Evolutionary conservation across 768 basidiomycete genomes (phyloP), one percentile per base, ranked within the genome.

Genomic region (Kwoniella botswanensis): DNA sequence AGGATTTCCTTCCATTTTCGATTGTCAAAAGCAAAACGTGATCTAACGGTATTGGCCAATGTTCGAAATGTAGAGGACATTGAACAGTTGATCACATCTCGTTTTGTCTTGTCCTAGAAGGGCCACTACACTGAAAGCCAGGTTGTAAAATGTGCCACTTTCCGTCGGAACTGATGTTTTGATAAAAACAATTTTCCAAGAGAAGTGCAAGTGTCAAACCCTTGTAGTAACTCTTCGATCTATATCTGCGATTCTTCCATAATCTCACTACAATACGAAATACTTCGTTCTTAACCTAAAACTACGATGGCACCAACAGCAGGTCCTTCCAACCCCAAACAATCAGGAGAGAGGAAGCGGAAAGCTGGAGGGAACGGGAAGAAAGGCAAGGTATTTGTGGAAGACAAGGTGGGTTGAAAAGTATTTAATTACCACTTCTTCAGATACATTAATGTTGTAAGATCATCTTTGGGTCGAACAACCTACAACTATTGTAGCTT

Each of bases 281-380:
- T 21, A 52, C 1, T 17, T 21, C 11, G 50, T 5, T 52, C 5
- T 21, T 52, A 9, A 4, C 50, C 1, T 11, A 52, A 21, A 3
- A 17, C n/a, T 22, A 56, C 4, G n/a, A 63, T 63, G 61, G 43
- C 61, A 15, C 61, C 64, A 15, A 41, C 54, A 65, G 55, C 65
- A 53, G 58, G 56, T 15, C 65, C 58, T 3, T 67, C 55, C 64
- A 57, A 42, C 9, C 65, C 3, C 35, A 42, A 22, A 17, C 21
- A 6, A 5, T 7, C n/a, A 11, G 35, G 17, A 12, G 60, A 61
- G 12, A 17, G 60, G 35, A 68, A 68, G 63, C 42, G 71, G 22
- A 77, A 75, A 63, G 76, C 76, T 13, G 76, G 76, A n/a, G 76
- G 76, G 29, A 53, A 46, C 21, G 76, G 76, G n/a, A 77, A 77